Evolutionary conservation across 805 yeast species (phyloP).

Genomic region (Candida awuae): DNA sequence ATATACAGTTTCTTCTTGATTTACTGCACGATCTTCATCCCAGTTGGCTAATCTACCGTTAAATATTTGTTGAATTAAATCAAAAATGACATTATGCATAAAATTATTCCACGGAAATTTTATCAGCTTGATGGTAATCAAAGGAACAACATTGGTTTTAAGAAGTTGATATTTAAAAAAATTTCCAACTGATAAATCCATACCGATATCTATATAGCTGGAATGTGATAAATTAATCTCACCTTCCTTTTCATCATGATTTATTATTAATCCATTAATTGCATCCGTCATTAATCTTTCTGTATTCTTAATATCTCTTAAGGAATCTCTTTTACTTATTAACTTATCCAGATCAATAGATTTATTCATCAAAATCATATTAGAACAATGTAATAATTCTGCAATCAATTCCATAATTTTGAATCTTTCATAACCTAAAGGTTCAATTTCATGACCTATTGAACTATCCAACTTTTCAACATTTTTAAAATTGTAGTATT

Average conservation of each 20-base stretch:
- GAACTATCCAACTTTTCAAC: conserved; percentile 35
- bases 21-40: conserved; percentile 30
- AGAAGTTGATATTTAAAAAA: conserved; percentile 68
- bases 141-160: conserved; percentile 58
- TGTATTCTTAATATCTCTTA: conserved; percentile 47
- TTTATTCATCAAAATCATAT: conserved; percentile 85
- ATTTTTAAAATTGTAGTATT: conserved; percentile 15
- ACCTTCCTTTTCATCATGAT: conserved; percentile 10
- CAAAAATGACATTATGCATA: conserved; percentile 94
- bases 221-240: conserved; percentile 10
- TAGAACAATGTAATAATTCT: conserved; percentile 89
- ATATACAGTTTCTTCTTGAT: conserved; percentile 27
- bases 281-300: conserved; percentile 32
- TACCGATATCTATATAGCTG: conserved; percentile 21
- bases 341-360: conserved; percentile 53
- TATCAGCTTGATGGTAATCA: conserved; percentile 61
- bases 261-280: conserved; percentile 26
- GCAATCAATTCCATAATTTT: conserved; percentile 88
- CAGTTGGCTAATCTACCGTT: conserved; percentile 49
- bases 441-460: conserved; percentile 49
- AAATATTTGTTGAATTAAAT: conserved; percentile 86
- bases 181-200: conserved; percentile 57
- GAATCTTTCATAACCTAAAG: conserved; percentile 85
- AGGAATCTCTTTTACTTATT: conserved; percentile 60
- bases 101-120: conserved; percentile 95